Base-by-base conservation (phyloP, 768 basidiomycete species). In the Dentipellis sp. region DNA sequence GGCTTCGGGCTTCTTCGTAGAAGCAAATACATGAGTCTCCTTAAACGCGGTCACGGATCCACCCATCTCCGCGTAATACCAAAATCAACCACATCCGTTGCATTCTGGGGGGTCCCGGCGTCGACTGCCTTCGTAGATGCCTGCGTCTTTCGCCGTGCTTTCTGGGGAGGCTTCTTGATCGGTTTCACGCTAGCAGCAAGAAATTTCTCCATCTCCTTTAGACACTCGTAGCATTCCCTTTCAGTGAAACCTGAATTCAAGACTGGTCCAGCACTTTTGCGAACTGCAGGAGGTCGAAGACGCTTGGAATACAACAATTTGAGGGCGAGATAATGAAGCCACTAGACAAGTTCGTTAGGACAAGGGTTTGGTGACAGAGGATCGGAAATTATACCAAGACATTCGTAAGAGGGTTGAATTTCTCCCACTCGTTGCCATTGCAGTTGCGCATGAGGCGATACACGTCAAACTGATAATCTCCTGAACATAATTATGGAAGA, bases 391-490 rank as follows among this genome's bases (percentile, higher is more conserved):
- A 65, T 65, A 94, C 95, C 82, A 98, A 83, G 38, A 97, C 83
- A 66, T 97, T 98, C 10, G 92, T 94, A 16, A 87, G 69, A 1
- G 92, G 92, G 55, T 82, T 77, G 67, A 84, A 97, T 10, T 69
- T 77, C 61, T 81, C 78, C 97, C 97, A 99, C 42, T 74, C 67
- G 37, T 74, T 73, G 5, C 75, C 71, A 48, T 80, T 82, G 59
- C 82, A 71, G 34, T 74, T 72, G 50, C 76, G 75, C 91, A 98
- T 97, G 71, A 86, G 80, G 45, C 95, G 82, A 65, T 99, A 99
- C 4, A 97, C 76, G 65, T 97, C 93, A 68, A 92, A 97, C 68
- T 98, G 97, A 64, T 91, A 89, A 67, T 93, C 91, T 10, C 92
- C 88, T 89, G 58, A 54, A 60, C 12, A 49, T 49, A 17, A 62